These are phyloP conservation scores for Hamamelis virginiana DNA, from an alignment of 164 flowering plant genomes.

Conservation along the genomic window DNA sequence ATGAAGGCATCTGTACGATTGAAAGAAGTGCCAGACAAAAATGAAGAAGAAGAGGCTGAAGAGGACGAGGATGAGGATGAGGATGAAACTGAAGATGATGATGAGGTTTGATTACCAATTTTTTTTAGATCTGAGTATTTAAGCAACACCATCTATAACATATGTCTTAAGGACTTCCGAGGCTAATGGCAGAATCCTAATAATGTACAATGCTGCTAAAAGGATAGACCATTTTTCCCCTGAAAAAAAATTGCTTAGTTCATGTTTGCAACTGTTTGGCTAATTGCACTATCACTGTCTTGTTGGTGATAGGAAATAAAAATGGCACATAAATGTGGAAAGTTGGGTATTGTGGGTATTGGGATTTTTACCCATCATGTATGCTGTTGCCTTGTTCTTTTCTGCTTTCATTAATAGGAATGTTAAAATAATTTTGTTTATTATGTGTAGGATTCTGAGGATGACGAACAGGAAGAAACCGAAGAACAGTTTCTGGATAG, in stretches of 20 bases:
- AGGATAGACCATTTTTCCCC: background rate
- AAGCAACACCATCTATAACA: background rate
- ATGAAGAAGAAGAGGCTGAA: conserved; percentile 33
- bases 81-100: conserved; percentile 36
- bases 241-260: background rate
- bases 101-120: conserved; percentile 39
- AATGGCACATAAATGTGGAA: background rate
- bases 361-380: conserved; percentile 2
- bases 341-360: background rate
- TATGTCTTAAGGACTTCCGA: background rate
- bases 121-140: background rate
- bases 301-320: background rate
- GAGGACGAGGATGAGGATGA: conserved; percentile 23
- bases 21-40: conserved; percentile 50
- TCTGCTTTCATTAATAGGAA: background rate
- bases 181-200: background rate
- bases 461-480: conserved; percentile 70
- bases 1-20: conserved; percentile 50
- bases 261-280: background rate
- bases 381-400: background rate
- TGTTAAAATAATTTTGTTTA: background rate
- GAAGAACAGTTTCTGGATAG: conserved; percentile 75
- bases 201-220: background rate
- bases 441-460: conserved; percentile 64
- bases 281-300: background rate